phyloP scores from a whole-genome alignment of 2,329 filamentous ascomycete genomes.

The Aspergillus sp. region DNA sequence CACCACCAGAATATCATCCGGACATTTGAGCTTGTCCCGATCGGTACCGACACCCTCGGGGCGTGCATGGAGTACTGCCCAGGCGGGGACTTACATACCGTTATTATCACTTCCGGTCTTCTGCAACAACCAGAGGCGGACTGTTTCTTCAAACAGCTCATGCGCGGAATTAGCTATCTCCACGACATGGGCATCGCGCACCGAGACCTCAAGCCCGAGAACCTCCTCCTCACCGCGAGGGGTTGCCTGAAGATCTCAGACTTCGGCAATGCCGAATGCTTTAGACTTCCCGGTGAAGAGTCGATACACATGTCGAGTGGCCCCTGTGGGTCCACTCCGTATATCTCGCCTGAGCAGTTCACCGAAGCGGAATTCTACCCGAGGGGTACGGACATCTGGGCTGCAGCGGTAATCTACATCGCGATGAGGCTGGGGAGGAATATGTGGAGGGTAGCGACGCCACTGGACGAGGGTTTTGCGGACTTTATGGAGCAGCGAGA shows the following conservation, averaged over 20 bases:
- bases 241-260: slow-evolving; percentile 4
- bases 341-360: slow-evolving; percentile 1
- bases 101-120: not conserved
- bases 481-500: not conserved
- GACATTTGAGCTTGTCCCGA: too few relatives aligned
- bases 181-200: slow-evolving; percentile 3
- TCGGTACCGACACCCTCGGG: too few relatives aligned
- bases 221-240: not conserved
- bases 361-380: not conserved
- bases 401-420: slow-evolving; percentile 1
- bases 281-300: not conserved
- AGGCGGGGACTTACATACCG: not conserved
- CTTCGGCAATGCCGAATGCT: not conserved
- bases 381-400: not conserved
- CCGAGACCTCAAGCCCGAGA: slow-evolving; percentile 2
- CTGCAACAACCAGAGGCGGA: not conserved
- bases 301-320: not conserved
- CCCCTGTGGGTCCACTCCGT: not conserved
- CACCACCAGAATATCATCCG: too few relatives aligned
- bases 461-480: not conserved
- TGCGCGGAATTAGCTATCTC: not conserved
- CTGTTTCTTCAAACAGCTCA: slow-evolving; percentile 1
- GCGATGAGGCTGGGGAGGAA: slow-evolving; percentile 6
- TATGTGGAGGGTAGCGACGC: slow-evolving; percentile 1
- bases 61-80: not conserved